Percentiles rank a stretch among this genome's conserved stretches.
Evolutionary conservation across 495 filamentous ascomycete species (phyloP).

Genomic region (Apiosordaria backusii): DNA sequence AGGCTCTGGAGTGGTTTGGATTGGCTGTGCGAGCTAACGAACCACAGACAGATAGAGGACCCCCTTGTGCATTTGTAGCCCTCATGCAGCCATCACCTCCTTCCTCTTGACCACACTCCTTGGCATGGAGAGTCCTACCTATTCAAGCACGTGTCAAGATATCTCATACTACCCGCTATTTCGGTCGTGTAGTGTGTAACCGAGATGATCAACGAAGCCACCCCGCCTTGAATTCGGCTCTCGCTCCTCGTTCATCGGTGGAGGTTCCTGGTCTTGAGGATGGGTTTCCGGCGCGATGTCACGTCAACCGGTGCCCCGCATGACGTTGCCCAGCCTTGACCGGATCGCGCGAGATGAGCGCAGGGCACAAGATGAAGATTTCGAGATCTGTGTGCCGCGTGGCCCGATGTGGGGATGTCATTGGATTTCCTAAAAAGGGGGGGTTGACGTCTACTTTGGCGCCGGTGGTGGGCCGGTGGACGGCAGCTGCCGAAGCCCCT

Average conservation of each 20-base stretch:
- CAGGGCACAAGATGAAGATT: neutral
- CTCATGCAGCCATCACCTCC: neutral
- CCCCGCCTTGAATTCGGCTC: neutral
- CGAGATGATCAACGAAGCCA: neutral
- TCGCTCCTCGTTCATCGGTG: neutral
- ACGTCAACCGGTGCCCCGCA: slow-evolving; percentile 4
- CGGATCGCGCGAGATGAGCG: neutral
- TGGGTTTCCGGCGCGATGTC: slow-evolving; percentile 15
- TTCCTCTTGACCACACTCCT: neutral
- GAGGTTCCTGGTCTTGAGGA: neutral
- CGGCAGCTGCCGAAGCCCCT: neutral
- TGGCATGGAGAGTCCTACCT: neutral
- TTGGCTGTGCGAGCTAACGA: neutral
- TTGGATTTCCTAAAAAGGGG: neutral
- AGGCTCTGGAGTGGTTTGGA: neutral
- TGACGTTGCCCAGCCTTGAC: slow-evolving; percentile 8
- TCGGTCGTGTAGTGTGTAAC: neutral
- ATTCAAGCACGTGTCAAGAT: neutral
- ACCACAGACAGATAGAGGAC: neutral
- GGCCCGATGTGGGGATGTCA: neutral
- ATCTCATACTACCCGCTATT: neutral
- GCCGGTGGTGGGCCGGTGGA: neutral
- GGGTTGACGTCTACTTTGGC: neutral
- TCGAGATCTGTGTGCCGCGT: neutral
- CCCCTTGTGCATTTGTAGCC: neutral